A percentile compares a stretch with the other conserved stretches of the same genome.
phyloP scores from a whole-genome alignment of 2,329 filamentous ascomycete genomes.

The Calonectria honghensis region DNA sequence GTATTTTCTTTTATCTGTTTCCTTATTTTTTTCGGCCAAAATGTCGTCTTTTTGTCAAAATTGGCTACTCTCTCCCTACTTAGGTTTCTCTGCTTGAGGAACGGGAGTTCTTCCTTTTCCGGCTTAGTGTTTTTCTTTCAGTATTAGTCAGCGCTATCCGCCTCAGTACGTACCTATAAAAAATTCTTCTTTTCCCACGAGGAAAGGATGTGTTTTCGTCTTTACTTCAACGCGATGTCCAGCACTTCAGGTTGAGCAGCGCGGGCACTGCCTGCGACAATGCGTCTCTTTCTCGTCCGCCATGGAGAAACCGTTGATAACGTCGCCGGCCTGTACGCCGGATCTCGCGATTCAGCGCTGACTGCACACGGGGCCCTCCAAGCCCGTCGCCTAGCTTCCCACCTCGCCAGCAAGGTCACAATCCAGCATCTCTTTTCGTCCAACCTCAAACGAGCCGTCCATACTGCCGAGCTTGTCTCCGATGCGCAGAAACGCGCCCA shows the following conservation, averaged over 20 bases:
- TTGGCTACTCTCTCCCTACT: not conserved
- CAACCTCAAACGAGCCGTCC: slow-evolving; percentile 82
- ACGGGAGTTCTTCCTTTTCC: not conserved
- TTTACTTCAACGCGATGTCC: slow-evolving; percentile 47
- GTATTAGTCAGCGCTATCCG: not conserved
- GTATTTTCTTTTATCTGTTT: not conserved
- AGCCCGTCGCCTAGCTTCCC: slow-evolving; percentile 80
- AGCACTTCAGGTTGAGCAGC: slow-evolving; percentile 47
- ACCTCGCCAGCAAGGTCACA: slow-evolving; percentile 68
- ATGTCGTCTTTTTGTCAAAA: not conserved
- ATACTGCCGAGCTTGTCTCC: slow-evolving; percentile 81
- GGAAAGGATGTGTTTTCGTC: not conserved
- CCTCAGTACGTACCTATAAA: not conserved
- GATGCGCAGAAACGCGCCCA: slow-evolving; percentile 68
- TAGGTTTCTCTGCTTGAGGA: not conserved
- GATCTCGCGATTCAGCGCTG: slow-evolving; percentile 85
- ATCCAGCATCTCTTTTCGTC: slow-evolving; percentile 85
- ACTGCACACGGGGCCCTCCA: slow-evolving; percentile 90
- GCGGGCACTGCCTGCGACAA: slow-evolving; percentile 49
- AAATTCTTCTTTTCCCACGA: not conserved
- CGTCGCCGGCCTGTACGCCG: slow-evolving; percentile 85
- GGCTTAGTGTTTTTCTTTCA: not conserved
- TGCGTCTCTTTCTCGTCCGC: slow-evolving; percentile 82
- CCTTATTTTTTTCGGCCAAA: not conserved
- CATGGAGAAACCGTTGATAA: slow-evolving; percentile 96